Evolutionary conservation across 805 yeast genomes (phyloP).

Genomic region (Yamadazyma olivae): DNA sequence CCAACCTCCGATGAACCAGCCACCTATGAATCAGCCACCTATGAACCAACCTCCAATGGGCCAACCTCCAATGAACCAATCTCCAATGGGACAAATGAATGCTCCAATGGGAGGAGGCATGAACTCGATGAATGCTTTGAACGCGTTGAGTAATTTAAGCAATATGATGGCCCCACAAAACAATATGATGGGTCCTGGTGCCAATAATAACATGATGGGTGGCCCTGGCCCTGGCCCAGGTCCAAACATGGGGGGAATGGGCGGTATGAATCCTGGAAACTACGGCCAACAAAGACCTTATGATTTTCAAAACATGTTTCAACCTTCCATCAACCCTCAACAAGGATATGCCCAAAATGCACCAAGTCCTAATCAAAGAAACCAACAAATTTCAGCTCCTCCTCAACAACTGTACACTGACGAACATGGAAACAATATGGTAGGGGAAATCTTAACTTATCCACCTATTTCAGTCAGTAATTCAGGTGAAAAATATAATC

Average conservation of each 20-base stretch:
- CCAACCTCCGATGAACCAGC: constrained; percentile 4
- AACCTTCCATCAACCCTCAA: constrained; percentile 71
- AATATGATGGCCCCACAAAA: constrained; percentile 16
- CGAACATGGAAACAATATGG: constrained; percentile 41
- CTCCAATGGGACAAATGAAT: constrained; percentile 8
- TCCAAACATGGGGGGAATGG: constrained; percentile 3
- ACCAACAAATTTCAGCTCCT: constrained; percentile 22
- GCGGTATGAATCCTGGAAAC: neutral
- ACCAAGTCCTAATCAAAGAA: constrained; percentile 5
- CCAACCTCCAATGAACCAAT: constrained; percentile 4
- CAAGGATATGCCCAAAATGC: constrained; percentile 4
- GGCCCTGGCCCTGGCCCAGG: neutral
- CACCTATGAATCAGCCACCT: constrained; percentile 2
- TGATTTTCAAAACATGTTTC: constrained; percentile 47
- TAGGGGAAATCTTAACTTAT: constrained; percentile 42
- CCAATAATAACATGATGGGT: neutral
- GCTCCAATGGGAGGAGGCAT: constrained; percentile 11
- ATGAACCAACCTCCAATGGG: constrained; percentile 2
- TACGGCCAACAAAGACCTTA: constrained; percentile 23
- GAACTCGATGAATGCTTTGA: constrained; percentile 17
- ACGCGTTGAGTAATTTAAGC: constrained; percentile 13
- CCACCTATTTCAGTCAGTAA: constrained; percentile 31
- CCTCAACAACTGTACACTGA: constrained; percentile 37
- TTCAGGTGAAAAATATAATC: constrained; percentile 55
- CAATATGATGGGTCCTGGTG: constrained; percentile 6